These are phyloP conservation scores for Collybiopsis confluens DNA, from an alignment of 768 basidiomycete species.

Conservation along the genomic window DNA sequence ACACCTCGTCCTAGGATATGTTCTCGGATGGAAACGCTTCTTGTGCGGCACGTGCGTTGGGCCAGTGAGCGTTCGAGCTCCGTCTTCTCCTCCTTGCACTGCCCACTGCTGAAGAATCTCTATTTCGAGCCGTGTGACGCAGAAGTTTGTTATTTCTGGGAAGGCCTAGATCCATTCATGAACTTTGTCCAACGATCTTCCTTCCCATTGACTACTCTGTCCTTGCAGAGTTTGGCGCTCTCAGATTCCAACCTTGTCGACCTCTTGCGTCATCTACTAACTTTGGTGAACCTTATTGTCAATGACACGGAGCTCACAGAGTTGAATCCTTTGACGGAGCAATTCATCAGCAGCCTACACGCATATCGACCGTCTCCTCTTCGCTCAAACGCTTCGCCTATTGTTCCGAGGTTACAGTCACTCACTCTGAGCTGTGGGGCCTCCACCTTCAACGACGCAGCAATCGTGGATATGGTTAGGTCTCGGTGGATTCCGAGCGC, in stretches of 20 bases:
- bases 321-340: not conserved
- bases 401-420: not conserved
- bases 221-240: not conserved
- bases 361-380: not conserved
- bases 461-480: not conserved
- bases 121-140: too few species aligned
- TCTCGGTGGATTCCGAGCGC: not conserved
- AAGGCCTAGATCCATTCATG: not conserved
- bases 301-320: not conserved
- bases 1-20: too few species aligned
- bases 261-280: not conserved
- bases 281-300: not conserved
- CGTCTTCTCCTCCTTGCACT: too few species aligned
- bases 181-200: not conserved
- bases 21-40: too few species aligned
- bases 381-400: not conserved
- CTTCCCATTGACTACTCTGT: not conserved
- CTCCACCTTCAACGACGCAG: not conserved
- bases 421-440: not conserved
- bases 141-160: too few species aligned
- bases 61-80: too few species aligned
- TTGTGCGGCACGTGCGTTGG: too few species aligned
- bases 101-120: too few species aligned
- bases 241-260: not conserved
- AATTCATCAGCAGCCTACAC: not conserved